Evolutionary conservation across 2,329 filamentous ascomycete species (phyloP).

Genomic region (Clonostachys rhizophaga): DNA sequence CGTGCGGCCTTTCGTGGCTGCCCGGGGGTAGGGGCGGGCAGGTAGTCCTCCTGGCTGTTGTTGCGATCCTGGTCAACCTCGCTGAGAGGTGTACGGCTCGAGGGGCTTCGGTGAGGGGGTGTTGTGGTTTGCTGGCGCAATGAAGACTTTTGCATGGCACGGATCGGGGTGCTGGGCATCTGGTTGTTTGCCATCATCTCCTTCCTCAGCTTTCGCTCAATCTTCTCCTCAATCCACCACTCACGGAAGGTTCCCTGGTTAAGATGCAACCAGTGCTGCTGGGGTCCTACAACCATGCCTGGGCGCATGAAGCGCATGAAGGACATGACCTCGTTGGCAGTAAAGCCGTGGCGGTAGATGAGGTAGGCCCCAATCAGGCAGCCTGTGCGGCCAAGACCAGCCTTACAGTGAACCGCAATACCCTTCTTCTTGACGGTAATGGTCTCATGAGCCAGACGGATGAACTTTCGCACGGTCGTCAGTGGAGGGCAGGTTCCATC

Average conservation of each 20-base stretch:
- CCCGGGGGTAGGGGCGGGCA: conserved; percentile 91
- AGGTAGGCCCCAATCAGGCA: conserved; percentile 96
- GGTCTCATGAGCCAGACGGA: conserved; percentile 89
- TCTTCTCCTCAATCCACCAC: conserved; percentile 92
- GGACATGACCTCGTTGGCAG: conserved; percentile 92
- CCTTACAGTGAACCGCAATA: conserved; percentile 98
- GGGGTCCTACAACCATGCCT: conserved; percentile 97
- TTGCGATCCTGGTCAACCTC: conserved; percentile 82
- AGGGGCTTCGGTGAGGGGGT: conserved; percentile 73
- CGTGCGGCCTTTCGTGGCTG: conserved; percentile 88
- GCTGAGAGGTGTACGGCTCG: conserved; percentile 79
- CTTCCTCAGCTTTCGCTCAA: conserved; percentile 63
- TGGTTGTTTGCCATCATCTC: conserved; percentile 47
- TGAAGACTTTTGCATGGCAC: conserved; percentile 55
- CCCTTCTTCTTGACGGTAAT: conserved; percentile 88
- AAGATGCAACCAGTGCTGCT: conserved; percentile 97
- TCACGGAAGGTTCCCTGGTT: conserved; percentile 97
- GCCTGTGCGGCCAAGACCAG: conserved; percentile 88
- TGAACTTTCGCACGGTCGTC: conserved; percentile 87
- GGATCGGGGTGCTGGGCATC: conserved; percentile 55
- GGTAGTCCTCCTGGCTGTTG: conserved; percentile 79
- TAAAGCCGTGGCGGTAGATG: conserved; percentile 96
- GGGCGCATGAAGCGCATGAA: conserved; percentile 99
- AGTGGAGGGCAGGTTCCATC: conserved; percentile 93
- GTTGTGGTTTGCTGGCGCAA: conserved; percentile 71